Evolutionary conservation across 192 early-diverging fungal species (phyloP), one percentile per base, ranked within the genome.

Genomic region (Entophlyctis helioformis): DNA sequence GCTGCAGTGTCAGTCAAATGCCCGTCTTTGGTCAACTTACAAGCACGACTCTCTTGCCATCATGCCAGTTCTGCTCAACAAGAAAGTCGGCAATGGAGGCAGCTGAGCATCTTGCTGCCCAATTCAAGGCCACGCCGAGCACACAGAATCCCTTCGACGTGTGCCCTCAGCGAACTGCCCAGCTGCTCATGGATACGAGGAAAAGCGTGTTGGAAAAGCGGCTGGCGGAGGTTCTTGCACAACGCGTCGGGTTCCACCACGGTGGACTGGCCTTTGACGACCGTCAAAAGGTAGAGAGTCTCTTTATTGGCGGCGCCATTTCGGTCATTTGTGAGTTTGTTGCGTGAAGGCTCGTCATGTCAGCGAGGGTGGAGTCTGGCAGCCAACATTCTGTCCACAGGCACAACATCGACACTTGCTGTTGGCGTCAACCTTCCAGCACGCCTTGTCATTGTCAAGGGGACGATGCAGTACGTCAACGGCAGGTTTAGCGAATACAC

Each of bases 401-500:
- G 74, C 50, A 74, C 80, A 1, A 87, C 85, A 1, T 74, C 78
- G 1, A 85, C 85, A 0, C 63, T 87, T 1, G 82, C 80, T n/a
- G 72, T 82, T 13, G 85, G 85, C 13, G 71, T 87, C 20, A 87
- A 87, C 44, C 53, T 85, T 33, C 85, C 85, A n/a, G 83, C 81
- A 1, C 68, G 72, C 33, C 60, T 82, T 13, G 81, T 84, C 8
- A 70, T 86, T 24, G 62, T 86, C 35, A 86, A 86, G 50, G 76
- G 74, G 12, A 83, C 81, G 0, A 42, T 40, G 50, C 66, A 57
- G 19, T 60, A 59, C n/a, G 51, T 62, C 20, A 59, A 41, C 28
- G 58, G 55, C 11, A 65, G 63, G 23, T 57, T 58, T 34, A 35
- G 23, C 0, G 71, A 76, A 46, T 80, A 81, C 53, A 63, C 67